Evolutionary conservation across 2,329 filamentous ascomycete species (phyloP).

Genomic region (Beauveria australis): DNA sequence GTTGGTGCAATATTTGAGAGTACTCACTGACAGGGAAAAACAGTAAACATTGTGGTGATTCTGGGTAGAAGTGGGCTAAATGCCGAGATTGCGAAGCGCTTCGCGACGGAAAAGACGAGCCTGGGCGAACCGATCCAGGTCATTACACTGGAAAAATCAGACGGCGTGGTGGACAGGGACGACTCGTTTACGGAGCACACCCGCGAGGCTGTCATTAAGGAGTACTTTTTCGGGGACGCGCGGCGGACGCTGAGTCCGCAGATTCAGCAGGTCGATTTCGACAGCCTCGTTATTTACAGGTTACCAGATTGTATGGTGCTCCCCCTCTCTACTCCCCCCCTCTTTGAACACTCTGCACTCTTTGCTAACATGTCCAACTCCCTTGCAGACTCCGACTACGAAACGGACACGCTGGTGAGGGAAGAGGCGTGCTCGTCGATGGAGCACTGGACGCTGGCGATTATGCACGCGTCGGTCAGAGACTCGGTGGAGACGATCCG

Average conservation of each 20-base stretch:
- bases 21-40: background rate
- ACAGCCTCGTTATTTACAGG: constrained; percentile 64
- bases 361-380: background rate
- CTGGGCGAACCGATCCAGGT: constrained; percentile 64
- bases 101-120: constrained; percentile 46
- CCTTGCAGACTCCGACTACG: constrained; percentile 21
- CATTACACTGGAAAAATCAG: constrained; percentile 73
- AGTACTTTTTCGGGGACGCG: constrained; percentile 88
- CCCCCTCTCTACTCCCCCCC: background rate
- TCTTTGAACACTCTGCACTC: background rate
- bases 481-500: constrained; percentile 66
- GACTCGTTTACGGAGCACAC: constrained; percentile 63
- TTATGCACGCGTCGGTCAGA: constrained; percentile 67
- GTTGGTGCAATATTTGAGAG: too few species aligned
- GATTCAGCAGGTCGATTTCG: constrained; percentile 76
- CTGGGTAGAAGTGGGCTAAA: constrained; percentile 72
- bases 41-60: constrained; percentile 73
- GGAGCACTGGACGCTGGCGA: constrained; percentile 74
- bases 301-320: constrained; percentile 48
- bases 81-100: constrained; percentile 64
- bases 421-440: constrained; percentile 59
- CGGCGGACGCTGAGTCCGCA: constrained; percentile 75
- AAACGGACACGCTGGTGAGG: constrained; percentile 45
- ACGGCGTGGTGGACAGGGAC: constrained; percentile 73
- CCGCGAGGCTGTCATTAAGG: constrained; percentile 70